Conservation (phyloP, 305 asterid species). For the Fraxinus velutina region DNA sequence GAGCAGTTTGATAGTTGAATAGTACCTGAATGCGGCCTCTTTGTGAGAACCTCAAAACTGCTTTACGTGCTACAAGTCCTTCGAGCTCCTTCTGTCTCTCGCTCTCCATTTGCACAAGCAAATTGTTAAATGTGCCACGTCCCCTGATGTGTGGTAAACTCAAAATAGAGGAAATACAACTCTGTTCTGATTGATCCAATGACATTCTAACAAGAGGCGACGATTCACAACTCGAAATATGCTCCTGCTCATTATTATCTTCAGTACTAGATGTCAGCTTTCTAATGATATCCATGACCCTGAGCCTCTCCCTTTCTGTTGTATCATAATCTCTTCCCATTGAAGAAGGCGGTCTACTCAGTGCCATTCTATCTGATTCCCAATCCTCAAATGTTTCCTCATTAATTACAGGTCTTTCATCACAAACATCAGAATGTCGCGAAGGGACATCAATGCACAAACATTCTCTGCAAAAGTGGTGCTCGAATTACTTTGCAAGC, state of each 20-base stretch:
- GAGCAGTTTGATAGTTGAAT: not conserved
- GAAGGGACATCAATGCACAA: not conserved
- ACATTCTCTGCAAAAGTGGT: not conserved
- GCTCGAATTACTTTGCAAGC: slow-evolving; percentile 10
- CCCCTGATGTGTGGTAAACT: slow-evolving; percentile 65
- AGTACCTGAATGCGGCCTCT: slow-evolving; percentile 77
- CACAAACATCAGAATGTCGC: slow-evolving; percentile 21
- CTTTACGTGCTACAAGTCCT: slow-evolving; percentile 39
- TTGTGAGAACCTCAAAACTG: slow-evolving; percentile 72
- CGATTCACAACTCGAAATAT: slow-evolving; percentile 18
- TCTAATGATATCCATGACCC: slow-evolving; percentile 66
- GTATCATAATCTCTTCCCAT: slow-evolving; percentile 50
- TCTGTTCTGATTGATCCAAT: slow-evolving; percentile 34
- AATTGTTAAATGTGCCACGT: slow-evolving; percentile 61
- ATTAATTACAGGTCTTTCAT: slow-evolving; percentile 16
- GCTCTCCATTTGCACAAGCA: slow-evolving; percentile 54
- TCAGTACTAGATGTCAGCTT: slow-evolving; percentile 45
- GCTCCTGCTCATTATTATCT: slow-evolving; percentile 27
- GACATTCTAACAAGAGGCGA: slow-evolving; percentile 44
- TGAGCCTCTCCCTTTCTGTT: slow-evolving; percentile 59
- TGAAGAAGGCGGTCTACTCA: slow-evolving; percentile 39
- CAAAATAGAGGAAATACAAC: slow-evolving; percentile 30
- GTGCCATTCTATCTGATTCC: slow-evolving; percentile 49
- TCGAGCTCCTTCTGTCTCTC: slow-evolving; percentile 64
- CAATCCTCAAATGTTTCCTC: slow-evolving; percentile 55